Base-by-base conservation (phyloP, 1,284 basidiomycete species). In the Coniophora puteana region DNA sequence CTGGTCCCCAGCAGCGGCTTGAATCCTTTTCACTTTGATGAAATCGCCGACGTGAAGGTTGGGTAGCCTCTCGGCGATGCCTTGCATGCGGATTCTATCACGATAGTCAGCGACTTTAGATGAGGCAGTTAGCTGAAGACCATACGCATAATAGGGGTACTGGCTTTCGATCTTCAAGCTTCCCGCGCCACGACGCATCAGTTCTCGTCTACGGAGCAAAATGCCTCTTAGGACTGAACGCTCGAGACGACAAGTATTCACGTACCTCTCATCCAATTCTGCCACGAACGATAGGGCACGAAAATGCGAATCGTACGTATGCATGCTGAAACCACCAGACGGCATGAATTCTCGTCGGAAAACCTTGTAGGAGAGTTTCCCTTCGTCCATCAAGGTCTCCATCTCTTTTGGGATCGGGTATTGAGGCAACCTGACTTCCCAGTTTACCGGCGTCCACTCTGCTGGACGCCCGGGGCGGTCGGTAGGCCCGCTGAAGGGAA, bases 1-100 rank as follows among this genome's bases (percentile, higher is more conserved):
- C 5, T 54, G 58, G 8, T 51, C 53, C 16, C 51, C 57, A 24
- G 56, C 53, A n/a, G 45, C 25, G 14, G 49, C 49, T 23, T 55
- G 58, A 21, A 52, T 36, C 28, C 52, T 54, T 48, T 66, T 60
- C 29, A 73, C 67, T 25, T 69, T 63, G 39, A 78, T 71, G 38
- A 65, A 67, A 45, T 76, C 73, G 1, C 75, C 75, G 5, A 74
- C 63, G n/a, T 76, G 62, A 10, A 79, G 68, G 16, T 65, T 68
- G 0, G 72, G 72, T 16, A 72, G 62, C 22, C 69, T 70, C 51
- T 78, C 73, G 6, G 68, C 68, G 1, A 78, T 59, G 6, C 74
- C 74, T 40, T 66, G 57, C 7, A 80, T 69, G 43, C 63, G 36
- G 14, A 78, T 57, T 21, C 74, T 76, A 30, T n/a, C n/a, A 14